A percentile compares a stretch with the other conserved stretches of the same genome.
These are phyloP conservation scores for Raffaelea deltoideospora DNA, from an alignment of 2,329 filamentous ascomycete species.

Conservation along the genomic window DNA sequence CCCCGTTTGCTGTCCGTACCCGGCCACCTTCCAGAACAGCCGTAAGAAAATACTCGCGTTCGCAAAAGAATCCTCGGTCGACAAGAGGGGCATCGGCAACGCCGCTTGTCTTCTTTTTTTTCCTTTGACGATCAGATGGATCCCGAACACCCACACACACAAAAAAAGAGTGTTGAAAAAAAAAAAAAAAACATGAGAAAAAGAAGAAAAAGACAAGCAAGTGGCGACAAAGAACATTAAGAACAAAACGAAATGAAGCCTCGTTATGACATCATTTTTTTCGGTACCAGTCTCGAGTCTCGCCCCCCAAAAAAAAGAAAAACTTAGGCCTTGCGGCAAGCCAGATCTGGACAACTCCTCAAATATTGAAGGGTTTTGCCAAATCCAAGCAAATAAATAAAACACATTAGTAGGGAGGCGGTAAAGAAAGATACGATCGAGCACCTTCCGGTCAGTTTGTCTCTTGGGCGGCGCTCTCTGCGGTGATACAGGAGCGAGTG, in stretches of 20 bases:
- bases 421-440: slow-evolving; percentile 9
- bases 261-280: slow-evolving; percentile 25
- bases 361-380: slow-evolving; percentile 27
- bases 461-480: too few relatives aligned
- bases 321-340: slow-evolving; percentile 44
- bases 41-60: slow-evolving; percentile 1
- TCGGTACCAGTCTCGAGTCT: slow-evolving; percentile 25
- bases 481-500: not conserved
- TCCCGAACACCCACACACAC: too few relatives aligned
- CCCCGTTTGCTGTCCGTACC: slow-evolving; percentile 5
- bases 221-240: slow-evolving; percentile 1
- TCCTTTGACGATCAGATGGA: too few relatives aligned
- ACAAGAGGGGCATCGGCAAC: slow-evolving; percentile 1
- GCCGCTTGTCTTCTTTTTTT: too few relatives aligned
- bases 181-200: not conserved
- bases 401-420: slow-evolving; percentile 6
- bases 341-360: slow-evolving; percentile 41
- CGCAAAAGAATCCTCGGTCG: slow-evolving; percentile 3
- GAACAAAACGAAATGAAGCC: slow-evolving; percentile 5
- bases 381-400: slow-evolving; percentile 33
- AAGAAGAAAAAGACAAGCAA: not conserved
- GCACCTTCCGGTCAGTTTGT: too few relatives aligned
- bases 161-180: not conserved
- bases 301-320: slow-evolving; percentile 25
- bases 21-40: not conserved